Evolutionary conservation across 352 stramenopile genomes (phyloP).

Genomic region (Pythium brassicae): DNA sequence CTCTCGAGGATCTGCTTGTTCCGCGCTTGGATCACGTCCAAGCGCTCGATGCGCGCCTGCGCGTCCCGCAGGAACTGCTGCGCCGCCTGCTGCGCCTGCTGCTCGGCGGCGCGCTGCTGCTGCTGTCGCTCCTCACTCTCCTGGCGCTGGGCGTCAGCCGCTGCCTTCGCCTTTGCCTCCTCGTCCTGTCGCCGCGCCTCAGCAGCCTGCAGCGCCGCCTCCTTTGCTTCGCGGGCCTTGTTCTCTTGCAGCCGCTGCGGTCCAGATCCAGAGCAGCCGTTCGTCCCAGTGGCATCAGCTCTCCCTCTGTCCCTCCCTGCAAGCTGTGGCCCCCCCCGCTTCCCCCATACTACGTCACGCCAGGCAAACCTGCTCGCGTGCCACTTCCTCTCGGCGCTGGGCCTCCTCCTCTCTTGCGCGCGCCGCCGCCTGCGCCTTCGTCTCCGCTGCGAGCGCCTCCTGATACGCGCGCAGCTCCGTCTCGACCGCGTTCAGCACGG

Average conservation of each 20-base stretch:
- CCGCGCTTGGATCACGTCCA: slow-evolving; percentile 46
- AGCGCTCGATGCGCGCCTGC: slow-evolving; percentile 31
- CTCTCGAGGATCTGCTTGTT: slow-evolving; percentile 46
- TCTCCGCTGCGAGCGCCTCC: slow-evolving; percentile 24
- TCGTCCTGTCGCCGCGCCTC: slow-evolving; percentile 15
- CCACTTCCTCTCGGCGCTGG: slow-evolving; percentile 22
- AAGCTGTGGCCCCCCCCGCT: no score
- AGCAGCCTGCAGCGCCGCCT: slow-evolving; percentile 8
- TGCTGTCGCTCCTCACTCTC: slow-evolving; percentile 16
- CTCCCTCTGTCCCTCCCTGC: no score
- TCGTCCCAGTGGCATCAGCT: background rate
- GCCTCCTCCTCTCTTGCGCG: slow-evolving; percentile 30
- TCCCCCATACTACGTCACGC: no score
- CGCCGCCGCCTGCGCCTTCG: slow-evolving; percentile 25
- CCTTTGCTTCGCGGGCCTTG: slow-evolving; percentile 27
- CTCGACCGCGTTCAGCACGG: slow-evolving; percentile 40
- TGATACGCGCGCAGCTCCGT: slow-evolving; percentile 44
- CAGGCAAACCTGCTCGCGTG: slow-evolving; percentile 34
- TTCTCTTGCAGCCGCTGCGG: slow-evolving; percentile 22
- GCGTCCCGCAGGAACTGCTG: slow-evolving; percentile 49
- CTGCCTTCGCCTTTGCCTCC: slow-evolving; percentile 21
- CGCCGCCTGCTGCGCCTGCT: slow-evolving; percentile 25
- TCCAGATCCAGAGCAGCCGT: background rate
- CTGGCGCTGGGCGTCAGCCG: slow-evolving; percentile 23
- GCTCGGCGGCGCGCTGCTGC: slow-evolving; percentile 27